Base-by-base conservation (phyloP, 371 early-diverging fungal genomes). In the Mortierella polycephala region DNA sequence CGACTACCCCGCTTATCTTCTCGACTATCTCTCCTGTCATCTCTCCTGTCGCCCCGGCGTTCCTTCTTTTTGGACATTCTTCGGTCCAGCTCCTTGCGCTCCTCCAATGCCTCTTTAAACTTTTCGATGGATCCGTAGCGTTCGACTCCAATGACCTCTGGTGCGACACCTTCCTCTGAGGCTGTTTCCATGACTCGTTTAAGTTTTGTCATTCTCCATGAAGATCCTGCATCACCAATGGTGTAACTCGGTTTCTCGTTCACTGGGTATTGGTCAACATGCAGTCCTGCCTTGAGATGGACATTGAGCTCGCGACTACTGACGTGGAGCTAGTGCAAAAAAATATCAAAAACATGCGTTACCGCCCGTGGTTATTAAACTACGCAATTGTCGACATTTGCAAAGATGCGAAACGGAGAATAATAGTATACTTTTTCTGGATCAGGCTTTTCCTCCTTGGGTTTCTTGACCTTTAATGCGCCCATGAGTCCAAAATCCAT, bases 171-270 rank as follows among this genome's bases (percentile, higher is more conserved):
- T 62, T 93, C 91, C 55, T 91, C 91, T 53, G 89, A 86, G 0
- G 94, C 92, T 44, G 88, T 88, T 57, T 94, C 93, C 71, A 83
- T 83, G 41, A 90, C 85, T 42, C 92, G 85, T 65, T 86, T 87
- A 50, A 95, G 82, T 60, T 94, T 94, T 75, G 90, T 90, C 94
- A 94, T 95, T 56, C 94, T 83, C 95, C 95, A 95, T 14, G 72
- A 86, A 0, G 93, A 90, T 1, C 94, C 94, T 4, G 86, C 85
- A 67, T 95, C 95, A 0, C 95, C 95, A 75, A 85, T 87, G 75
- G 87, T 58, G 57, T 69, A 75, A 5, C 61, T 55, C 51, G 72
- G 76, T 64, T 72, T 75, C 16, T 75, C 68, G 54, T 72, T 64
- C 47, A 74, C 83, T 0, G 88, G 86, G 62, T 83, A 82, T 47